These are phyloP conservation scores for Limonium bicolor DNA, from an alignment of 148 eudicot species.

Conservation along the genomic window DNA sequence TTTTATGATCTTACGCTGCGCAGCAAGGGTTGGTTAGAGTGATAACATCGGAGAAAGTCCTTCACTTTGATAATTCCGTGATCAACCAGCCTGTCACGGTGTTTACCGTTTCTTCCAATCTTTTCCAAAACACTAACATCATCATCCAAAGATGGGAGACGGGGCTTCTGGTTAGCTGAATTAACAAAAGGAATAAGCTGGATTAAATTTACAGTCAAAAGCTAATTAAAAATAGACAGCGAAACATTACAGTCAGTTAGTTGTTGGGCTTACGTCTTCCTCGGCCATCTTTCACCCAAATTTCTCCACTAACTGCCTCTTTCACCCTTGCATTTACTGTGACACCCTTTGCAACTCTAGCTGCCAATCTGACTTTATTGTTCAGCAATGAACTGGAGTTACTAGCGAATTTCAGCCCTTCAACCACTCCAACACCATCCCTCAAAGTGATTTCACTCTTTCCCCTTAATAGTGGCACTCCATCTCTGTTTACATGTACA, in stretches of 20 bases:
- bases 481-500: conserved; percentile 24
- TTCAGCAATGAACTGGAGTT: conserved; percentile 46
- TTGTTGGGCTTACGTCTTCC: conserved; percentile 35
- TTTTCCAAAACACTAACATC: conserved; percentile 7
- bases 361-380: conserved; percentile 39
- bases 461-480: conserved; percentile 31
- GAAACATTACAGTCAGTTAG: too few relatives aligned
- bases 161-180: conserved; percentile 11
- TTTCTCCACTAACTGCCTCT: conserved; percentile 34
- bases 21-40: conserved; percentile 3
- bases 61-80: conserved; percentile 3
- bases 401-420: conserved; percentile 28
- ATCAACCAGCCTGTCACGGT: neutral
- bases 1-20: too few relatives aligned
- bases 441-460: conserved; percentile 11
- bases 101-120: conserved; percentile 8
- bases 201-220: too few relatives aligned
- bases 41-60: conserved; percentile 8
- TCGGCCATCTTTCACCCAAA: conserved; percentile 48
- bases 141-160: conserved; percentile 9
- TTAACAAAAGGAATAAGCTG: too few relatives aligned
- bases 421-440: conserved; percentile 25
- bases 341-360: conserved; percentile 17
- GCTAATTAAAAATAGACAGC: too few relatives aligned
- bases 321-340: conserved; percentile 21